Percentiles rank a stretch among this genome's conserved stretches.
Evolutionary conservation across 129 eudicot genomes (phyloP).

Genomic region (Lonicera japonica): DNA sequence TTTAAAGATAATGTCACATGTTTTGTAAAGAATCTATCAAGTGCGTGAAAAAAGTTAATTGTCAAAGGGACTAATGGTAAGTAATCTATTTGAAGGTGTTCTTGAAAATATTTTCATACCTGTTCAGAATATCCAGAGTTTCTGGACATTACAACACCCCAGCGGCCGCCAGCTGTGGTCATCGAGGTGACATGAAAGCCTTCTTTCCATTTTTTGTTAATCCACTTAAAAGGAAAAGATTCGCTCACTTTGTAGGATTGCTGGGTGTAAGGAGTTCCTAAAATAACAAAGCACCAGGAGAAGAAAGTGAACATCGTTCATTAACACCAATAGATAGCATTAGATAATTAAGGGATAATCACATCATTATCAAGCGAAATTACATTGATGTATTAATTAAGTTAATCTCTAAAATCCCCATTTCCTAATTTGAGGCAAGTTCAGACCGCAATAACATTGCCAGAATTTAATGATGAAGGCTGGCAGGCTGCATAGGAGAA

Average conservation of each 20-base stretch:
- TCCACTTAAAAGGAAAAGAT: conserved; percentile 99
- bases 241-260: conserved; percentile 98
- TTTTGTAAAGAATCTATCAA: too few species aligned
- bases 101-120: conserved; percentile 27
- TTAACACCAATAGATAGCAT: neutral
- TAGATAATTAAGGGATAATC: neutral
- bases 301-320: conserved; percentile 1
- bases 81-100: too few species aligned
- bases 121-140: conserved; percentile 88
- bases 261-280: conserved; percentile 91
- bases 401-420: neutral
- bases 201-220: conserved; percentile 97
- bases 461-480: neutral
- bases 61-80: too few species aligned
- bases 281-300: neutral
- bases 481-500: too few species aligned
- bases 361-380: neutral
- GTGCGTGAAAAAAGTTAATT: too few species aligned
- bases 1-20: too few species aligned
- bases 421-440: neutral
- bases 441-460: neutral
- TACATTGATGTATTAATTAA: too few species aligned
- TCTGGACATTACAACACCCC: conserved; percentile 99
- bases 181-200: conserved; percentile 97
- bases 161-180: conserved; percentile 96